phyloP scores from a whole-genome alignment of 352 stramenopile species.

The Phytophthora boehmeriae region DNA sequence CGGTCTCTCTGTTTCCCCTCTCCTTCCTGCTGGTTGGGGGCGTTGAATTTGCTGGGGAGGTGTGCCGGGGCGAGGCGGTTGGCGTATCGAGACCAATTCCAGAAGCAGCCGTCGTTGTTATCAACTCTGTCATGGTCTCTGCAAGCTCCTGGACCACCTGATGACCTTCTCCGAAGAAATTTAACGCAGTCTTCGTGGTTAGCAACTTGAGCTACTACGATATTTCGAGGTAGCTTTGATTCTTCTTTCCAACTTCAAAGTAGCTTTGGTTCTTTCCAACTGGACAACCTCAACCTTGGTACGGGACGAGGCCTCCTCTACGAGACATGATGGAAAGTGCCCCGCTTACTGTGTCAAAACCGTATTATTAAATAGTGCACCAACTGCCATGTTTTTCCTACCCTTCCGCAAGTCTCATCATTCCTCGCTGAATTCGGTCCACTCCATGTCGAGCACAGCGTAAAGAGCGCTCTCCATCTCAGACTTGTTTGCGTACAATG shows the following conservation, averaged over 20 bases:
- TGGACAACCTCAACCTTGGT: not conserved
- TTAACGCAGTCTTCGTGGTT: slow-evolving; percentile 8
- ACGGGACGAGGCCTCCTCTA: not conserved
- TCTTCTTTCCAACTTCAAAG: slow-evolving; percentile 13
- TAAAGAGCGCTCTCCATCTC: slow-evolving; percentile 95
- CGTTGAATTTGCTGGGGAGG: not conserved
- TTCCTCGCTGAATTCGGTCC: slow-evolving; percentile 93
- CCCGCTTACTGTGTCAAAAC: slow-evolving; percentile 1
- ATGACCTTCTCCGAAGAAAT: slow-evolving; percentile 8
- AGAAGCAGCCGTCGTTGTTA: slow-evolving; percentile 22
- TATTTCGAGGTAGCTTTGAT: not conserved
- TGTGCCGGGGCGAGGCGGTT: not conserved
- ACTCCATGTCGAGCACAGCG: slow-evolving; percentile 96
- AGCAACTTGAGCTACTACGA: too few species aligned
- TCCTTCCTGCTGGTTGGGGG: slow-evolving; percentile 9
- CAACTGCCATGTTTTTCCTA: not conserved
- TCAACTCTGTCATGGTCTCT: slow-evolving; percentile 9
- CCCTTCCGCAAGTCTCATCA: slow-evolving; percentile 19
- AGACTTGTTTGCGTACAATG: slow-evolving; percentile 80
- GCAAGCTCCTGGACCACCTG: slow-evolving; percentile 10
- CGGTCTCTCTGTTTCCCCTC: slow-evolving; percentile 10
- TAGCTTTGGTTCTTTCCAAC: not conserved
- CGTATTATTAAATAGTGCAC: slow-evolving; percentile 34
- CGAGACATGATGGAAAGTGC: slow-evolving; percentile 18
- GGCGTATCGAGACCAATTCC: slow-evolving; percentile 23